A percentile compares a stretch with the other conserved stretches of the same genome.
These are phyloP conservation scores for Bruguiera sexangula DNA, from an alignment of 345 rosid genomes.

Conservation along the genomic window DNA sequence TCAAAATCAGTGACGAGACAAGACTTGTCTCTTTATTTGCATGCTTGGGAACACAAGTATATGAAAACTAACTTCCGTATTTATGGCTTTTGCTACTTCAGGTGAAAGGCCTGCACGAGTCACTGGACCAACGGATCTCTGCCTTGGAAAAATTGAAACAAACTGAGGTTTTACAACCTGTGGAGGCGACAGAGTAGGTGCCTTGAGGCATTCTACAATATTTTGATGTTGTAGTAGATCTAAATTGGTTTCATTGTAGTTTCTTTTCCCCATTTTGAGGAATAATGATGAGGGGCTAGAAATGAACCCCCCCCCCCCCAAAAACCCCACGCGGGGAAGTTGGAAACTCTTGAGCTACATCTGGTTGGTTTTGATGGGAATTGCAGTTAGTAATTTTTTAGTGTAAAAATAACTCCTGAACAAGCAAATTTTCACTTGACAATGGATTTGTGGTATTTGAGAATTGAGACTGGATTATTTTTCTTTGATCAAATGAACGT, in stretches of 20 bases:
- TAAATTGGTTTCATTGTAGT: conserved; percentile 12
- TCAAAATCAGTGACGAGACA: no score
- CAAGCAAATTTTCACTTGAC: no score
- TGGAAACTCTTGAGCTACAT: no score
- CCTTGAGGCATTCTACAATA: conserved; percentile 7
- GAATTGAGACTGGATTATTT: no score
- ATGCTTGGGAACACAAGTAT: neutral
- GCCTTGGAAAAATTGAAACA: conserved; percentile 73
- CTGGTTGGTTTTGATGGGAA: no score
- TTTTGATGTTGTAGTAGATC: neutral
- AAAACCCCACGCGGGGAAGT: no score
- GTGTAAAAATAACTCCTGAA: no score
- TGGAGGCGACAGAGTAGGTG: conserved; percentile 56
- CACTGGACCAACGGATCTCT: conserved; percentile 71
- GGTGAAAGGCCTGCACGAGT: conserved; percentile 64
- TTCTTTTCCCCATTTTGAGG: neutral
- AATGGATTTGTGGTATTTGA: no score
- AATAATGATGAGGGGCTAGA: conserved; percentile 13
- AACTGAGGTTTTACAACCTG: conserved; percentile 56
- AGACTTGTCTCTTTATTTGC: neutral
- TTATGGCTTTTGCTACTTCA: conserved; percentile 14
- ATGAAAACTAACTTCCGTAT: neutral
- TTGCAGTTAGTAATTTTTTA: no score
- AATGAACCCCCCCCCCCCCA: no score
- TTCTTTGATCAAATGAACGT: no score